Base-by-base conservation (phyloP, 139 green algal species). In the Chlamydomonas eustigma region DNA sequence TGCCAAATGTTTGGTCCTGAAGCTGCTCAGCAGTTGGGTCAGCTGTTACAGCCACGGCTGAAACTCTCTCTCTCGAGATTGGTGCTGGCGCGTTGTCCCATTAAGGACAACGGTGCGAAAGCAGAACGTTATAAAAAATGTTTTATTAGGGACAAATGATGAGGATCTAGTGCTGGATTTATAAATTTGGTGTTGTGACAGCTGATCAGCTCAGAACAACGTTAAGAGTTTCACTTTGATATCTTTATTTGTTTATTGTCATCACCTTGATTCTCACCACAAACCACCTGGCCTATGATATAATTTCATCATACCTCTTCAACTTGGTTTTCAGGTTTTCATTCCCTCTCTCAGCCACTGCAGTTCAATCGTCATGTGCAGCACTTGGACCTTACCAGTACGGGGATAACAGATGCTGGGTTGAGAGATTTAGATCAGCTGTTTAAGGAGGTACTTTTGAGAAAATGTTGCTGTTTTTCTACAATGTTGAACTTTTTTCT, bases 21-120 rank as follows among this genome's bases (percentile, higher is more conserved):
- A 28, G 36, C 50, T 36, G n/a, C 63, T 4, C 8, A 30, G 5
- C 67, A 71, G 12, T 67, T 80, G 44, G 67, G 63, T 2, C 65
- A 39, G 8, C 67, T 80, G 35, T 67, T 80, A 36, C 65, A 76
- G 63, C 50, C 50, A 12, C 39, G 6, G 50, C n/a, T 71, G 32
- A 71, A 58, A 32, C 37, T 38, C 33, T 5, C 3, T 4, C 76
- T 80, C 38, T 32, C 36, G n/a, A 6, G 2, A 3, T 67, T 80
- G 67, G 44, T 76, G 50, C 76, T 80, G 38, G n/a, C 25, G 5
- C 65, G 67, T n/a, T 80, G 76, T 50, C 50, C 67, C 18, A 51
- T 71, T 6, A 70, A 58, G 36, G 76, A 75, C 50, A 67, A 58
- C 24, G 76, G 75, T 34, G 75, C 75, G 24, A 37, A 75, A n/a